Percentiles rank a stretch among this genome's conserved stretches.
These are phyloP conservation scores for Clonostachys rosea DNA, from an alignment of 2,329 filamentous ascomycete genomes.

Conservation along the genomic window DNA sequence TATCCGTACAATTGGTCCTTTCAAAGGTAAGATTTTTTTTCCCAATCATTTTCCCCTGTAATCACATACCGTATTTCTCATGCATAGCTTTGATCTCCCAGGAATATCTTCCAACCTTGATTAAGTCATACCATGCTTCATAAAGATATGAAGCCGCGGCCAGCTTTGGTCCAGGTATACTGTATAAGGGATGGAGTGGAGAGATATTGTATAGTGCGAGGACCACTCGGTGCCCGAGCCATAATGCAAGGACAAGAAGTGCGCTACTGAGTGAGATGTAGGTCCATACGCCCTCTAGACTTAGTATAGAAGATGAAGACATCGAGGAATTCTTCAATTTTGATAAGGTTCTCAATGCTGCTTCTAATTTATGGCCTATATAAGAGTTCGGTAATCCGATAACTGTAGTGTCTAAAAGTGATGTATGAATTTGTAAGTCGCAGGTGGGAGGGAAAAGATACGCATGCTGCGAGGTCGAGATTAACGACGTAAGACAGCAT, in stretches of 20 bases:
- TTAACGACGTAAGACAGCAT: too few relatives aligned
- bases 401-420: too few relatives aligned
- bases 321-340: too few relatives aligned
- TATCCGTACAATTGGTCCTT: conserved; percentile 30
- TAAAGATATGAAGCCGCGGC: conserved; percentile 26
- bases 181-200: conserved; percentile 27
- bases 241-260: conserved; percentile 8
- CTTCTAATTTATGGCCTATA: too few relatives aligned
- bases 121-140: conserved; percentile 30
- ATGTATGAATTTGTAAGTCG: too few relatives aligned
- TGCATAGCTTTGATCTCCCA: conserved; percentile 26
- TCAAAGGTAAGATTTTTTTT: neutral
- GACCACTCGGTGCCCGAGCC: conserved; percentile 19
- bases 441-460: too few relatives aligned
- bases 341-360: too few relatives aligned
- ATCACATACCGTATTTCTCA: conserved; percentile 23
- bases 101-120: conserved; percentile 25
- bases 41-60: neutral
- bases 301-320: neutral
- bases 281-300: neutral
- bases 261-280: neutral
- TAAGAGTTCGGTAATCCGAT: too few relatives aligned
- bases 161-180: conserved; percentile 28
- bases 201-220: conserved; percentile 28
- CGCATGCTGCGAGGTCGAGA: too few relatives aligned